These are phyloP conservation scores for Mercurialis annua DNA, from an alignment of 345 rosid species.

Conservation along the genomic window DNA sequence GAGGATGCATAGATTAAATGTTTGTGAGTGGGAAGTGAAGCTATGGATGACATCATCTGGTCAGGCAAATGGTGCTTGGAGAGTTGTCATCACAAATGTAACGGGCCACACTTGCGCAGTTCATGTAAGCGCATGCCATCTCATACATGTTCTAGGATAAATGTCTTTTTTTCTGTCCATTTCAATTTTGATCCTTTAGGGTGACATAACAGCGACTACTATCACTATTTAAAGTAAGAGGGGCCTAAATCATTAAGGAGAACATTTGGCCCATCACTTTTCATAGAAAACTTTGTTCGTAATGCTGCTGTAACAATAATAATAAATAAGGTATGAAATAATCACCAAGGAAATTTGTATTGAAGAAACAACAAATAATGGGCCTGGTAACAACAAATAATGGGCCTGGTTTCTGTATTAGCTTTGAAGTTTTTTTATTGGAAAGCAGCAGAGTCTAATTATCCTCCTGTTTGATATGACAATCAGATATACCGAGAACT, in stretches of 20 bases:
- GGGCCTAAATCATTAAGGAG: constrained; percentile 6
- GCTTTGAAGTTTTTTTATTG: not conserved
- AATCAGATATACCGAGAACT: constrained; percentile 88
- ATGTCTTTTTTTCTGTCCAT: not conserved
- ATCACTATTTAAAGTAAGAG: constrained; percentile 5
- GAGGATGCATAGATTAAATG: constrained; percentile 88
- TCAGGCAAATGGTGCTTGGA: constrained; percentile 93
- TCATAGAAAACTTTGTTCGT: constrained; percentile 1
- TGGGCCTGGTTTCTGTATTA: not conserved
- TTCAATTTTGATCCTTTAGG: not conserved
- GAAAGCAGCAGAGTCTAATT: not conserved
- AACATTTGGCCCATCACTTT: not conserved
- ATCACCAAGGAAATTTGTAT: not conserved
- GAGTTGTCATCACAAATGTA: constrained; percentile 80
- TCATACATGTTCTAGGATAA: not conserved
- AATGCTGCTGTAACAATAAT: not conserved
- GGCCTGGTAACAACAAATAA: constrained; percentile 1
- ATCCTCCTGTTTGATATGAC: constrained; percentile 9
- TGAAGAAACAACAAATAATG: not conserved
- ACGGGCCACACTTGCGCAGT: constrained; percentile 91
- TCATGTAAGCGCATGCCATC: constrained; percentile 58
- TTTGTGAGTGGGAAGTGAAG: constrained; percentile 98
- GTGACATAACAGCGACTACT: not conserved
- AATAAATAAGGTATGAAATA: not conserved
- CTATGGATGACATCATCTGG: constrained; percentile 86